Base-by-base conservation (phyloP, 495 filamentous ascomycete species). In the Aspergillus baeticus region DNA sequence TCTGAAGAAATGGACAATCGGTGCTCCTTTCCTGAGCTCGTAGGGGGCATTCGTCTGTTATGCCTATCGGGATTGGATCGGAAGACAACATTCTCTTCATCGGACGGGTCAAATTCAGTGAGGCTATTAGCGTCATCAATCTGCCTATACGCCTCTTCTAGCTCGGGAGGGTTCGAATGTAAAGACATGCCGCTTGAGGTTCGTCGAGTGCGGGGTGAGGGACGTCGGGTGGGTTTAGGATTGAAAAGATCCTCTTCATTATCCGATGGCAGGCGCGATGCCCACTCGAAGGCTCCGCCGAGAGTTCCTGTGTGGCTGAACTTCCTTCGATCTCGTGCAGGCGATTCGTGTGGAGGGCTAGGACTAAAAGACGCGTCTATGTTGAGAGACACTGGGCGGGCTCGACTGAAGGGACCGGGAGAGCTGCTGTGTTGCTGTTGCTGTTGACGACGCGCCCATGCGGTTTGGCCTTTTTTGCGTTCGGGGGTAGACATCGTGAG, bases 81-180 rank as follows among this genome's bases (percentile, higher is more conserved):
- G 14, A 68, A 64, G 55, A 63, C 59, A 35, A 26, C 26, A 29
- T 56, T 41, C 11, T 69, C 70, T 11, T 71, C 63, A 21, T 69
- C 64, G 21, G 56, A 55, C 4, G 49, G 50, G 11, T 68, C 68
- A 2, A 68, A 56, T 34, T 80, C 69, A 3, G 70, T 68, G 18
- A 81, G 53, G 17, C 69, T 66, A 17, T 70, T 69, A 20, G 74
- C 76, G 39, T 78, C 76, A 15, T 74, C 66, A 42, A 79, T 79
- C 48, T 69, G 69, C 43, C 69, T 64, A 54, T 82, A 81, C 6
- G 68, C 63, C 55, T 81, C 76, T 15, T 59, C 63, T 1, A 76
- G 55, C 41, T 77, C 62, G 26, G 74, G 76, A 5, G 78, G 76
- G 29, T 73, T 75, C 1, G 77, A 79, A 0, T 57, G 63, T 10